Base-by-base conservation (phyloP, 2,329 filamentous ascomycete species). In the Cercospora beticola region DNA sequence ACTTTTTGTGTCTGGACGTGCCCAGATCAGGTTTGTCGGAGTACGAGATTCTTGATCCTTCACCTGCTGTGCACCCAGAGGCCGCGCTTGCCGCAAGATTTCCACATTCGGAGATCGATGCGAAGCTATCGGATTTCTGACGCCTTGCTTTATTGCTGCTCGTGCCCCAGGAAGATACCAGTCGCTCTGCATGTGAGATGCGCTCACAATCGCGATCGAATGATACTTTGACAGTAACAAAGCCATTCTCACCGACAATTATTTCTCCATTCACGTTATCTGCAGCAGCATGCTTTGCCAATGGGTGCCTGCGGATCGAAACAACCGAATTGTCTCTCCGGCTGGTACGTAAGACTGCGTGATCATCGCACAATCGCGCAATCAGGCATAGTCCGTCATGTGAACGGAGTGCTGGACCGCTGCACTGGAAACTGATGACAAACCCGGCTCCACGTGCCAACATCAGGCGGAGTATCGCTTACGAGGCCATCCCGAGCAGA, bases 401-500 rank as follows among this genome's bases (percentile, higher is more conserved):
- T 63, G 60, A 33, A 18, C 23, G 23, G 28, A 28, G 28, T 54
- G 21, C 49, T 28, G 26, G 49, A 54, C 21, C 21, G 26, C 26
- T 26, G 49, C 21, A 54, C 18, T 54, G 49, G 26, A 28, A 43
- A 43, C 36, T 43, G 49, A 54, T 54, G 26, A 58, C 54, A 30
- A 31, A 58, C 26, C 14, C n/a, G 23, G 16, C 61, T 64, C 49
- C 62, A 64, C 62, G 49, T 64, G 62, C 62, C 49, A 64, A 64
- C 49, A 64, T 64, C 33, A 58, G 62, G 18, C 49, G 62, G 49
- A 33, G 10, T 10, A 28, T 57, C 23, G 54, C 26, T 58, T 58
- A 26, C 54, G 54, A 58, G 54, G 26, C 26, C 26, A 33, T n/a
- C 26, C 54, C 54, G 54, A 58, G 54, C 54, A 49, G 21, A 49